phyloP scores from a whole-genome alignment of 257 asterid species.

The Lycium ferocissimum region DNA sequence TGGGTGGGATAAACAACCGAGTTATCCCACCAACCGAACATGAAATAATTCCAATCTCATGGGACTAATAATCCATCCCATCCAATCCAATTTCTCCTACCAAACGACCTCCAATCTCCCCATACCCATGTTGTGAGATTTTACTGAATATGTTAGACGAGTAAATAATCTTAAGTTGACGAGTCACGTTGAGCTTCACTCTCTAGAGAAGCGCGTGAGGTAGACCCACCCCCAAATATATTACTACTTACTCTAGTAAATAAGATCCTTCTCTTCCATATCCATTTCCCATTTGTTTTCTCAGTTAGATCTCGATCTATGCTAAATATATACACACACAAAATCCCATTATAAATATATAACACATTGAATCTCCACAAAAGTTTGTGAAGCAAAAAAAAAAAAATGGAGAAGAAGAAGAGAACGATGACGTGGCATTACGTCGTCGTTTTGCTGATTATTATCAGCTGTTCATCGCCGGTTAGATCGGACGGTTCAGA shows the following conservation, averaged over 20 bases:
- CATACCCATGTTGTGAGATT: too few species aligned
- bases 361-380: background rate
- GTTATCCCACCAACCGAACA: too few species aligned
- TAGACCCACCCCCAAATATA: background rate
- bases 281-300: conserved; percentile 13
- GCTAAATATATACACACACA: background rate
- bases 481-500: conserved; percentile 81
- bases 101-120: too few species aligned
- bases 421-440: conserved; percentile 32
- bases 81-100: too few species aligned
- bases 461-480: conserved; percentile 26
- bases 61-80: too few species aligned
- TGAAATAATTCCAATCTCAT: too few species aligned
- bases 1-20: too few species aligned
- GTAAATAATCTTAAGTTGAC: too few species aligned
- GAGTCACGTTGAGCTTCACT: too few species aligned
- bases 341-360: background rate
- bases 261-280: background rate
- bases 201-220: background rate
- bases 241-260: background rate
- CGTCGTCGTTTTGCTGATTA: conserved; percentile 45
- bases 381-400: too few species aligned
- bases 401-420: conserved; percentile 34
- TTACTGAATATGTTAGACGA: too few species aligned
- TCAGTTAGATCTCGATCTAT: conserved; percentile 30